A percentile compares a stretch with the other conserved stretches of the same genome.
Evolutionary conservation across 2,329 filamentous ascomycete genomes (phyloP).

Genomic region (Aspergillus pseudonomiae): DNA sequence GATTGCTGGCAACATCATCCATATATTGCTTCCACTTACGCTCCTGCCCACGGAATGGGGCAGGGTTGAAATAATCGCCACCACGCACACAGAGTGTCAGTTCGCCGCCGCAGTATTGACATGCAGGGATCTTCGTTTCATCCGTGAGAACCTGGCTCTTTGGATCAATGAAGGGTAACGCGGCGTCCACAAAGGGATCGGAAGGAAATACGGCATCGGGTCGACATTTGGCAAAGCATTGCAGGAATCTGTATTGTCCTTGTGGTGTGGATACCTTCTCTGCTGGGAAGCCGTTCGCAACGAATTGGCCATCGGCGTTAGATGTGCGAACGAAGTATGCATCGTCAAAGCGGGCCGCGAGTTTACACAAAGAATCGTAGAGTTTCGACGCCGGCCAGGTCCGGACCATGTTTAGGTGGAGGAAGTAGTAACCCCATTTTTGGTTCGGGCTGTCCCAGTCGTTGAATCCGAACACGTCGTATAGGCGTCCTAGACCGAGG

Average conservation of each 20-base stretch:
- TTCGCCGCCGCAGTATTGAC: slow-evolving; percentile 23
- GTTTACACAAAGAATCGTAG: slow-evolving; percentile 10
- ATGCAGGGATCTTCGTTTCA: slow-evolving; percentile 15
- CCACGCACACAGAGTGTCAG: slow-evolving; percentile 26
- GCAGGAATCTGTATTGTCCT: slow-evolving; percentile 24
- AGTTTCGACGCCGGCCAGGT: slow-evolving; percentile 16
- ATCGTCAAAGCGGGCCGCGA: slow-evolving; percentile 1
- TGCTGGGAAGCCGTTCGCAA: slow-evolving; percentile 21
- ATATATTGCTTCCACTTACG: slow-evolving; percentile 9
- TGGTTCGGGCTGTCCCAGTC: slow-evolving; percentile 19
- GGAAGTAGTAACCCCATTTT: slow-evolving; percentile 29
- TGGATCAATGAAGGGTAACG: slow-evolving; percentile 20
- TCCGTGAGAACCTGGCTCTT: slow-evolving; percentile 19
- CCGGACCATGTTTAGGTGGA: slow-evolving; percentile 23
- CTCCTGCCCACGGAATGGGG: slow-evolving; percentile 18
- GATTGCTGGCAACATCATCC: background rate
- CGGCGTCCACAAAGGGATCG: slow-evolving; percentile 20
- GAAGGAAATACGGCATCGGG: slow-evolving; percentile 23
- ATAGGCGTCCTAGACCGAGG: slow-evolving; percentile 29
- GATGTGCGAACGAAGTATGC: slow-evolving; percentile 24
- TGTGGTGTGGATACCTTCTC: slow-evolving; percentile 23
- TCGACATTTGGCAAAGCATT: slow-evolving; percentile 25
- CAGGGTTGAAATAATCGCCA: slow-evolving; percentile 24
- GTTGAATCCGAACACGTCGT: slow-evolving; percentile 24
- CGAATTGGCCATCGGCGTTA: slow-evolving; percentile 26